phyloP scores from a whole-genome alignment of 352 stramenopile species.

The Phytophthora sp. region DNA sequence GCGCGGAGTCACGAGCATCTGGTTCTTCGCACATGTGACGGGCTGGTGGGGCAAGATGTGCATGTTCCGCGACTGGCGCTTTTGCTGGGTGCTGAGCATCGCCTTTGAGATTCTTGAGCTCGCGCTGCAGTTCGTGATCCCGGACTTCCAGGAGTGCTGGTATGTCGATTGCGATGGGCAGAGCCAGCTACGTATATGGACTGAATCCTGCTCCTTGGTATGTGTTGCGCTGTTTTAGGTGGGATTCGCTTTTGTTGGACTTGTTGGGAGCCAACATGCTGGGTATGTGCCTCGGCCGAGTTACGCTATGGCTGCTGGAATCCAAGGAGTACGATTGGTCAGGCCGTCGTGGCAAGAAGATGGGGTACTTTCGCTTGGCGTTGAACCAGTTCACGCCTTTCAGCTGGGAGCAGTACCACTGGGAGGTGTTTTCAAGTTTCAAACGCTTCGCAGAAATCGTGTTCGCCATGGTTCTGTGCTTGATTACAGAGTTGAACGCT shows the following conservation, averaged over 20 bases:
- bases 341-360: constrained; percentile 74
- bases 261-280: constrained; percentile 92
- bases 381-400: constrained; percentile 90
- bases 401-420: constrained; percentile 90
- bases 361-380: constrained; percentile 67
- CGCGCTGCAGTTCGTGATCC: constrained; percentile 89
- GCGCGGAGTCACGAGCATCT: constrained; percentile 80
- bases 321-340: constrained; percentile 93
- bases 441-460: constrained; percentile 87
- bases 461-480: constrained; percentile 85
- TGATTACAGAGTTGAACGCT: constrained; percentile 92
- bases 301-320: constrained; percentile 81
- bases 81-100: constrained; percentile 91
- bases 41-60: constrained; percentile 94
- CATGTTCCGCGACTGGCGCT: constrained; percentile 94
- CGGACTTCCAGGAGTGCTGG: constrained; percentile 95
- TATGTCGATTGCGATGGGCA: constrained; percentile 27
- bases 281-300: constrained; percentile 82
- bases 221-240: constrained; percentile 39
- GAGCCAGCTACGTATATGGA: background rate
- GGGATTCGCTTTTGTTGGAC: constrained; percentile 93
- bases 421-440: constrained; percentile 93
- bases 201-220: background rate
- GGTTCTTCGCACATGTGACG: constrained; percentile 86
- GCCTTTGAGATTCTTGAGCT: constrained; percentile 93